Base-by-base conservation (phyloP, 1,284 basidiomycete genomes). In the Heterobasidion parviporum region DNA sequence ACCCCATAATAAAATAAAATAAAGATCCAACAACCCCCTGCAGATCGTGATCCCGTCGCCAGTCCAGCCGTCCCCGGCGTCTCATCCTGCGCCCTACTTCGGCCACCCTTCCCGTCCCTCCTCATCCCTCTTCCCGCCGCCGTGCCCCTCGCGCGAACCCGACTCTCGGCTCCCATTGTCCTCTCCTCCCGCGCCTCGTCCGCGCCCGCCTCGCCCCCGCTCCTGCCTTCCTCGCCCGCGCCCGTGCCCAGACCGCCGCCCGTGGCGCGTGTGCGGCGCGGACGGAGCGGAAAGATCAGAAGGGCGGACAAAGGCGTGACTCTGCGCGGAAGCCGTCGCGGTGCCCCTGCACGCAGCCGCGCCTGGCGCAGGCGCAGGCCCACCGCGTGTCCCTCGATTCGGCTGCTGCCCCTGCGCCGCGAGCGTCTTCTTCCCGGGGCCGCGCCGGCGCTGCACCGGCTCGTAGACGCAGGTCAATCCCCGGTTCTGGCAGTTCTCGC, bases 361-460 rank as follows among this genome's bases (percentile, higher is more conserved):
- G 26, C 26, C 26, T 3, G 26, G 3, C 26, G 26, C 26, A 5
- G 26, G 26, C 26, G 26, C 26, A 26, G 26, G 26, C 26, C 26
- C 26, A 26, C 26, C 26, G 26, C 26, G 26, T 26, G 26, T 26
- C 26, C 26, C 26, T 5, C 26, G 26, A 26, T 26, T 26, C 26
- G 26, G 26, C 26, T 26, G 26, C 26, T 26, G 26, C 61, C 62
- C 68, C 62, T 62, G 67, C 49, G 64, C 64, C 2, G 72, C 79
- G 64, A 81, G 82, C 20, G 80, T 78, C 38, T 81, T 79, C 68
- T 84, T 87, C 26, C 85, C 87, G 58, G 85, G 85, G 6, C 87
- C 86, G 51, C 86, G 79, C 38, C 86, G 77, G 65, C 78, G 74
- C n/a, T 76, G 74, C 18, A 74, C 66, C 18, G 70, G 67, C 47